Evolutionary conservation across 2,329 filamentous ascomycete species (phyloP), one percentile per base, ranked within the genome.

Genomic region (Fusarium concolor): DNA sequence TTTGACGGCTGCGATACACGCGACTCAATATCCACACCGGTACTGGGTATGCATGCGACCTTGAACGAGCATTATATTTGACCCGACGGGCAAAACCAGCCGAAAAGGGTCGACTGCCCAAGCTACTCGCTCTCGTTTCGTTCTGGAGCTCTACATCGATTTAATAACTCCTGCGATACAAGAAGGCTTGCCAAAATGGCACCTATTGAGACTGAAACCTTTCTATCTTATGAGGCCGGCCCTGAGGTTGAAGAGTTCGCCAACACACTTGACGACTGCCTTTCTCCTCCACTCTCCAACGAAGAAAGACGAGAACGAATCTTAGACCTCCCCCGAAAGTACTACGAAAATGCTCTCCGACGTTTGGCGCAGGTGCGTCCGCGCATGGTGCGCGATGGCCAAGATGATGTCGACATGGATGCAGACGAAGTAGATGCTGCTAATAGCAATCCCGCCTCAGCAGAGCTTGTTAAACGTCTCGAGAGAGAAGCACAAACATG

Each of bases 191-290:
- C 28, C 41, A 62, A 57, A 8, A 74, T 74, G 72, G 67, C 69
- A 14, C 29, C 55, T 9, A 39, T 56, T 26, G 45, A 57, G 28
- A 42, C 39, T 8, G 62, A 66, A 18, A 65, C 22, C 4, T 56
- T 63, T 6, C n/a, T 62, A 17, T 59, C 65, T 26, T 66, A 63
- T 26, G 70, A 64, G 53, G 71, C 92, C 31, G 91, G 92, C 50
- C 88, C 90, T 65, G 93, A 97, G 79, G 92, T 97, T 61, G 93
- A 97, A 80, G 86, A 89, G 43, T 97, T 97, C 76, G 94, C 94
- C 37, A 90, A 92, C 75, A 87, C 88, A 51, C 85, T 97, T 22
- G 94, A 97, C 79, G 86, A 89, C 55, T 95, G 94, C 82, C 79
- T 89, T 74, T 71, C 84, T 77, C 72, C 82, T 73, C 74, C 82